A percentile compares a stretch with the other conserved stretches of the same genome.
Evolutionary conservation across 2,329 filamentous ascomycete genomes (phyloP).

Genomic region (Pseudopyricularia cyperi): DNA sequence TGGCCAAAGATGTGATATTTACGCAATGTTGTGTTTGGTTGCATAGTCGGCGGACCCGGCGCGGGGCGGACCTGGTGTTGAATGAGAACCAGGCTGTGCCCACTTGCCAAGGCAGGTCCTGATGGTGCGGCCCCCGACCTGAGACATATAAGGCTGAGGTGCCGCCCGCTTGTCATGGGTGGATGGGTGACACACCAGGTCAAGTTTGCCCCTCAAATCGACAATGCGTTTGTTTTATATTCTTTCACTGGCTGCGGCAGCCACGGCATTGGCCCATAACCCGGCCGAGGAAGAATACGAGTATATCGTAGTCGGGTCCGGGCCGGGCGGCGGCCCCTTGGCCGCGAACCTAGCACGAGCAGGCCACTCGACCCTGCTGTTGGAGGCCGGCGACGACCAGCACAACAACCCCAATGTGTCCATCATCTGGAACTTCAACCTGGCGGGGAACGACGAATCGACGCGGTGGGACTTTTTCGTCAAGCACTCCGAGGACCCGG

Average conservation of each 20-base stretch:
- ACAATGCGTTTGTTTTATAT: not conserved
- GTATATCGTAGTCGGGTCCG: slow-evolving; percentile 51
- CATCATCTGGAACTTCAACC: slow-evolving; percentile 33
- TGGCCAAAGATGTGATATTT: too few species aligned
- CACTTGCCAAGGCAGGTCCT: too few species aligned
- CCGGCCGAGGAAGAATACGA: slow-evolving; percentile 25
- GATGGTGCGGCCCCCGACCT: too few species aligned
- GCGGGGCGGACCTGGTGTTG: too few species aligned
- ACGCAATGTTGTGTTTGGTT: too few species aligned
- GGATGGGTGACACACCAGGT: not conserved
- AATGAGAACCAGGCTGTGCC: too few species aligned
- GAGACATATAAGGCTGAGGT: not conserved
- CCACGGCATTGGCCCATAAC: not conserved
- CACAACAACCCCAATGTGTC: slow-evolving; percentile 29
- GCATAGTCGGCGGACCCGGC: too few species aligned
- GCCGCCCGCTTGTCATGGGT: not conserved
- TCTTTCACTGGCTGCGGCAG: not conserved
- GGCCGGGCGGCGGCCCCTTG: slow-evolving; percentile 44
- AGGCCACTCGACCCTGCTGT: slow-evolving; percentile 44
- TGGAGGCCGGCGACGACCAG: slow-evolving; percentile 50
- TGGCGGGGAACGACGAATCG: slow-evolving; percentile 35
- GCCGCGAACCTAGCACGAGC: slow-evolving; percentile 45
- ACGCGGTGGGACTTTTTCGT: slow-evolving; percentile 44
- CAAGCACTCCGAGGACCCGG: slow-evolving; percentile 31
- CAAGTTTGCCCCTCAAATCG: not conserved